Conservation (phyloP, 805 yeast species). For the Maudiozyma saulgeensis region DNA sequence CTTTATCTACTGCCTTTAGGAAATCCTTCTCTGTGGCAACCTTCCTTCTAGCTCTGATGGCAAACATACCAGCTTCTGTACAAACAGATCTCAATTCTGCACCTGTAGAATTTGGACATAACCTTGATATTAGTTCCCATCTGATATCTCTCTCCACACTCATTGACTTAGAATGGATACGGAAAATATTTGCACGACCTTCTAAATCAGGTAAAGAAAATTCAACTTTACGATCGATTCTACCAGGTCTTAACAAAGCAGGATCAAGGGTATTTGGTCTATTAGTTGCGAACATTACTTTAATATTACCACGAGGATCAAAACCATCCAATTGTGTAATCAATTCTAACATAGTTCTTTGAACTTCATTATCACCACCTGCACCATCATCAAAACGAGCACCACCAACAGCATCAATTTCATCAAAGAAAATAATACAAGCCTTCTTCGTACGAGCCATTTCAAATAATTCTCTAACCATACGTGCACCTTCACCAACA, state of each 20-base stretch:
- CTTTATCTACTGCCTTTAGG: conserved; percentile 95
- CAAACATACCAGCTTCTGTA: conserved; percentile 99
- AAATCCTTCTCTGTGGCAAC: conserved; percentile 98
- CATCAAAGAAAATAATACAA: conserved; percentile 95
- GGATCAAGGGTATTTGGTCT: conserved; percentile 98
- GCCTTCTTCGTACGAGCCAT: conserved; percentile 99
- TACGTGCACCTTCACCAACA: conserved; percentile 99
- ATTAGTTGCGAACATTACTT: conserved; percentile 98
- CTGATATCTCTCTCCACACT: conserved; percentile 94
- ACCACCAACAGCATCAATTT: conserved; percentile 98
- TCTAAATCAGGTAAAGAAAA: conserved; percentile 93
- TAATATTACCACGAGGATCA: conserved; percentile 97
- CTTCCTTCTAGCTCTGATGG: conserved; percentile 95
- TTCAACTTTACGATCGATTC: conserved; percentile 98
- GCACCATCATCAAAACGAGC: conserved; percentile 99
- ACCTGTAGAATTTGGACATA: conserved; percentile 97
- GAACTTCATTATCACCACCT: conserved; percentile 98
- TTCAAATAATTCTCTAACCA: conserved; percentile 97
- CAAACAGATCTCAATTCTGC: conserved; percentile 98
- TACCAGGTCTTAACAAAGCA: conserved; percentile 94
- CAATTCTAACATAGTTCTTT: conserved; percentile 96
- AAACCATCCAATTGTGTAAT: conserved; percentile 97
- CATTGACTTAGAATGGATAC: conserved; percentile 96
- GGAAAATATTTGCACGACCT: conserved; percentile 94
- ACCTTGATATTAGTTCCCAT: conserved; percentile 95